A percentile compares a stretch with the other conserved stretches of the same genome.
phyloP scores from a whole-genome alignment of 2,329 filamentous ascomycete genomes.

The Ophiobolus disseminans region DNA sequence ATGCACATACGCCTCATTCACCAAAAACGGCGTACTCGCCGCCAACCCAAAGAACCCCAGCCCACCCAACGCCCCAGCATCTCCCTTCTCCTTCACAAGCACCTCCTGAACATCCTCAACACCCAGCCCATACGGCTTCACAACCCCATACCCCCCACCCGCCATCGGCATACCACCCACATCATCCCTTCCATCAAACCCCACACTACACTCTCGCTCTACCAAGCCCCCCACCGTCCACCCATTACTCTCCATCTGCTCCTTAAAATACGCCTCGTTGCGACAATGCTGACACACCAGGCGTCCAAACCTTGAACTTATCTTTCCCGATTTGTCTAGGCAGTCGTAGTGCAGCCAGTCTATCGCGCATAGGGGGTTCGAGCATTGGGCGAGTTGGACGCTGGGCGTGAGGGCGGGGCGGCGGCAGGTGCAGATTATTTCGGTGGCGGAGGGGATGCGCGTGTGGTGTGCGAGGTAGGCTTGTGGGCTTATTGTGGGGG shows the following conservation, averaged over 20 bases:
- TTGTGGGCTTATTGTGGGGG: slow-evolving; percentile 2
- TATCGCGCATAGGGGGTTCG: slow-evolving; percentile 18
- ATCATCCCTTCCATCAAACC: slow-evolving; percentile 3
- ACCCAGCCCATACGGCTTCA: slow-evolving; percentile 17
- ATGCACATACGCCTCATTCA: slow-evolving; percentile 1
- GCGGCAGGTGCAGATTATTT: slow-evolving; percentile 28
- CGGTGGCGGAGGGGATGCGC: slow-evolving; percentile 5
- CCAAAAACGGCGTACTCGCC: not conserved
- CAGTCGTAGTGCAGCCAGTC: slow-evolving; percentile 32
- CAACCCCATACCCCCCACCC: not conserved
- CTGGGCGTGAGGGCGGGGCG: slow-evolving; percentile 12
- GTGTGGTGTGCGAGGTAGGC: slow-evolving; percentile 5
- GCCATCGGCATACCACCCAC: not conserved
- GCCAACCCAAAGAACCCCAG: slow-evolving; percentile 1
- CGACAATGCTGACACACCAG: slow-evolving; percentile 18
- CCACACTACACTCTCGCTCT: not conserved
- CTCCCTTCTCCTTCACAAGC: not conserved
- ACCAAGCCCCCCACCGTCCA: not conserved
- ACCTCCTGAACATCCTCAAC: not conserved
- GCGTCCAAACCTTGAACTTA: slow-evolving; percentile 12
- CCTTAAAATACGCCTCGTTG: slow-evolving; percentile 9
- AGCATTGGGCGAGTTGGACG: slow-evolving; percentile 24
- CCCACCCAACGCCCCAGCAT: not conserved
- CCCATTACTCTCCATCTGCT: not conserved
- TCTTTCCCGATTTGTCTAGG: slow-evolving; percentile 20